Percentiles rank a stretch among this genome's conserved stretches.
These are phyloP conservation scores for Camelina laxa DNA, from an alignment of 345 rosid genomes.

Conservation along the genomic window DNA sequence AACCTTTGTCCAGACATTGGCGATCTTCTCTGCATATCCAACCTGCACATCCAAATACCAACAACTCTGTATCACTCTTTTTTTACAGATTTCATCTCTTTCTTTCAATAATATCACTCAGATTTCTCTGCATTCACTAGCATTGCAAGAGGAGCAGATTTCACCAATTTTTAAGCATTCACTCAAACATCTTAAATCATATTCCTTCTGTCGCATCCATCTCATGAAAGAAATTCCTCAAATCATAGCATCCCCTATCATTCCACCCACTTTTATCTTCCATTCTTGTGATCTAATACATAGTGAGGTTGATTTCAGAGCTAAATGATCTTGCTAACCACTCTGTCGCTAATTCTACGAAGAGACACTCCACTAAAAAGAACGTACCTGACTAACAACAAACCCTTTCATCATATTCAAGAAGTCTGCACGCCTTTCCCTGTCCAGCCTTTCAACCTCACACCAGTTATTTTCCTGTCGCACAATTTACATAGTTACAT, in stretches of 20 bases:
- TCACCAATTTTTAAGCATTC: not conserved
- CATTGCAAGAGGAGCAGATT: slow-evolving; percentile 1
- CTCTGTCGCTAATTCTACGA: not conserved
- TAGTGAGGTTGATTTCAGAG: not conserved
- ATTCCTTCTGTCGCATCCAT: not conserved
- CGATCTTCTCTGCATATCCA: slow-evolving; percentile 96
- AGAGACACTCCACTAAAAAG: not conserved
- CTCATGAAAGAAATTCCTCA: not conserved
- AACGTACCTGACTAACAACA: slow-evolving; percentile 82
- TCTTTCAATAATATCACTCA: slow-evolving; percentile 1
- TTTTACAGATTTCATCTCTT: slow-evolving; percentile 6
- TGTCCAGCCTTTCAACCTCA: slow-evolving; percentile 88
- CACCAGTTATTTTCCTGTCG: slow-evolving; percentile 81
- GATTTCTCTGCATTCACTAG: not conserved
- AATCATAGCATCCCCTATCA: not conserved
- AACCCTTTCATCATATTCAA: slow-evolving; percentile 91
- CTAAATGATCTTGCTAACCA: not conserved
- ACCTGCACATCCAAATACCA: slow-evolving; percentile 57
- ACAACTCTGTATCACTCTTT: slow-evolving; percentile 15
- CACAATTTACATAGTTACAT: not conserved
- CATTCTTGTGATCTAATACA: not conserved
- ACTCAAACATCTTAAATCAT: slow-evolving; percentile 1
- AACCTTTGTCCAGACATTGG: slow-evolving; percentile 88
- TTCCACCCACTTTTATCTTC: too few relatives aligned
- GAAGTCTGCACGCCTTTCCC: slow-evolving; percentile 80